phyloP scores from a whole-genome alignment of 371 early-diverging fungal genomes.

The Mucor sp. region DNA sequence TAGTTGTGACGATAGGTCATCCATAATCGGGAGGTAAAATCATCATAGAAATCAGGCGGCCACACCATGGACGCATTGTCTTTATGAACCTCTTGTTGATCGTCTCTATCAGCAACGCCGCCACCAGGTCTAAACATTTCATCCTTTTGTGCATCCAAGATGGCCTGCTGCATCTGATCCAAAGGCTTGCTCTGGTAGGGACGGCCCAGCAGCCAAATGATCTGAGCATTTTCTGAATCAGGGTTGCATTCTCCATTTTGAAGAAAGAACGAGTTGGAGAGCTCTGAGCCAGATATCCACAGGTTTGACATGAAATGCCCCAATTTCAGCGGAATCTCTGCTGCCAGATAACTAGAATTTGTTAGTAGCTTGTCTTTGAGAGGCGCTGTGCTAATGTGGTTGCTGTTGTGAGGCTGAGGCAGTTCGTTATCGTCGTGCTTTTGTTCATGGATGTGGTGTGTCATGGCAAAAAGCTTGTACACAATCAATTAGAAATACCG shows the following conservation, averaged over 20 bases:
- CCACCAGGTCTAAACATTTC: conserved; percentile 29
- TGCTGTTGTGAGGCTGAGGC: conserved; percentile 54
- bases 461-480: neutral
- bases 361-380: conserved; percentile 48
- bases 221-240: conserved; percentile 8
- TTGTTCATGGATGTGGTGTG: neutral
- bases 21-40: conserved; percentile 84
- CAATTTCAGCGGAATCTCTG: conserved; percentile 53
- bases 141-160: conserved; percentile 39
- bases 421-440: conserved; percentile 21
- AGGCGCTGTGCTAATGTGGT: conserved; percentile 48
- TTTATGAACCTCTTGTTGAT: neutral
- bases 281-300: conserved; percentile 43
- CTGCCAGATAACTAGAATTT: conserved; percentile 53
- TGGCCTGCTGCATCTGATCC: conserved; percentile 33
- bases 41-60: conserved; percentile 64
- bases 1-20: conserved; percentile 92
- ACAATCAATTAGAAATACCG: neutral
- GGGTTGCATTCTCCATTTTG: conserved; percentile 3
- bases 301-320: conserved; percentile 54
- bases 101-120: neutral
- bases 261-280: conserved; percentile 28
- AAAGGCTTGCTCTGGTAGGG: conserved; percentile 29
- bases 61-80: conserved; percentile 10
- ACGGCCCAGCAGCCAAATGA: conserved; percentile 40